Base-by-base conservation (phyloP, 257 asterid genomes). In the Jaltomata sinuosa region DNA sequence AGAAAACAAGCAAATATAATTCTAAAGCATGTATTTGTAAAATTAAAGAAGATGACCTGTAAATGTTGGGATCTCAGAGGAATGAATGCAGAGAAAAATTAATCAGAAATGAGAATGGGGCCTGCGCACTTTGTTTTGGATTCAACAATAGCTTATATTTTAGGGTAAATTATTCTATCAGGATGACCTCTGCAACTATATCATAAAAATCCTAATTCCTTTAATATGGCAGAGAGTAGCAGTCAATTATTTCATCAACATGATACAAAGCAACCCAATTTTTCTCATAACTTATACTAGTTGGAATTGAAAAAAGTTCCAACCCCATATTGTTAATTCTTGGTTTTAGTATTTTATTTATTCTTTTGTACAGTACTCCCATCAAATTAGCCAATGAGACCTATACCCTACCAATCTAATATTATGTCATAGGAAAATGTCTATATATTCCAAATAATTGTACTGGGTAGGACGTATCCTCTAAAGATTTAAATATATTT, bases 391-490 rank as follows among this genome's bases (percentile, higher is more conserved):
- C 32, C n/a, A 25, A 47, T 76, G 16, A 76, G 18, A 22, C 45
- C 45, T 16, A 32, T 67, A 29, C 62, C 81, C 81, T 49, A 77
- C 45, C 29, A 27, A 31, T 29, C 81, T 77, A 49, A 27, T 49
- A 31, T 49, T 77, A 47, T 49, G 42, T 27, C 18, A 77, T 49
- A 2, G 25, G 25, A 27, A 29, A 16, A 27, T 29, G 18, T 45
- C 52, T 40, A 47, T 27, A 47, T 76, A 47, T 47, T 76, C 81
- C 40, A 76, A 74, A 47, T 76, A 47, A 76, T 76, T 45, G 61
- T 27, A 76, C 81, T 76, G 81, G 59, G 81, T 76, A 47, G 81
- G 81, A 76, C 81, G 81, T 49, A 76, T 76, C 81, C 36, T 47
- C 36, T 74, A 76, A 76, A 76, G 59, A 47, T 76, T 18, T 76